Base-by-base conservation (phyloP, 148 eudicot genomes). In the Agrostemma githago region DNA sequence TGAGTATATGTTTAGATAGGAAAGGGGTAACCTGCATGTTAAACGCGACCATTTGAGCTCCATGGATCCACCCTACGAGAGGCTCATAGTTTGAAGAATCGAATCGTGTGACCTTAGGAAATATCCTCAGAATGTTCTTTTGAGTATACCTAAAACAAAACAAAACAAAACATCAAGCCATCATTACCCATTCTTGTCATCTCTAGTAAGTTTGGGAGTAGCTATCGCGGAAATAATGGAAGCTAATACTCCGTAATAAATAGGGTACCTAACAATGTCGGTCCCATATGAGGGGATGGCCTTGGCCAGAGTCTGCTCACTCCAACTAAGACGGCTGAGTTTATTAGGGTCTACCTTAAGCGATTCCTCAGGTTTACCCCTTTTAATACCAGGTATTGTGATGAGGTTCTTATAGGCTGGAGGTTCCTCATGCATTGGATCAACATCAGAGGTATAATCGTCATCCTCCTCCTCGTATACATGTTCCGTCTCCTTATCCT, bases 21-120 rank as follows among this genome's bases (percentile, higher is more conserved):
- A 10, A 51, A 51, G 56, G 56, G 56, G 56, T 51, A 51, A 92
- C 97, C 97, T 92, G 97, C 97, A 89, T 92, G 71, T 92, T 92
- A 72, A 92, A 89, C 53, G 97, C 97, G 76, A 92, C 89, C 97
- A 92, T 92, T 79, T 92, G 97, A 84, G 97, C 97, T 80, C 97
- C 97, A 79, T 89, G 92, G 85, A 85, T 80, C 97, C 97, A 92
- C 26, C 97, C 92, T 7, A 82, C 68, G 41, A 86, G 74, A 8
- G 97, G 97, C 71, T 89, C 87, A 81, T 92, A 92, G 74, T 92
- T 89, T 14, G 92, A 88, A 68, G 97, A 92, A 80, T 82, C 82
- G 79, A 92, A 79, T 68, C 97, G 85, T 58, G 92, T 88, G 53
- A 87, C 86, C 79, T 87, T 92, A 38, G 97, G 97, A 59, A 85